Evolutionary conservation across 2,329 filamentous ascomycete species (phyloP).

Genomic region (Hymenoscyphus fraxineus): DNA sequence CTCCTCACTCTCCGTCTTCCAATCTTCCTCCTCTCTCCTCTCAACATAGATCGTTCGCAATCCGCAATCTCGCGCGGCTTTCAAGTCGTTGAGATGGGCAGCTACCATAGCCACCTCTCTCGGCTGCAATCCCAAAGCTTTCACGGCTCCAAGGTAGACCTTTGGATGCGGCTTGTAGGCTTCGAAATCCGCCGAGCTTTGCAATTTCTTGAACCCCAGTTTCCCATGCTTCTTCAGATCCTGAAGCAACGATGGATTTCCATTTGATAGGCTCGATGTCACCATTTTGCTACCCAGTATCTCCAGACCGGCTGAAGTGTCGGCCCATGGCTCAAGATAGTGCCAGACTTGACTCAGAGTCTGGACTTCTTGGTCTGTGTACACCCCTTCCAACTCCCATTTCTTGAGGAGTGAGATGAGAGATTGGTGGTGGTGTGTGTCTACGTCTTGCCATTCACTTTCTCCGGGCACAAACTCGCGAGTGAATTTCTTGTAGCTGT

Average conservation of each 20-base stretch:
- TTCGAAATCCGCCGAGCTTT: conserved; percentile 66
- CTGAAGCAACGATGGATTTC: conserved; percentile 61
- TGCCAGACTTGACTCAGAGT: conserved; percentile 70
- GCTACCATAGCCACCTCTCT: conserved; percentile 72
- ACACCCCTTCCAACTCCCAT: conserved; percentile 56
- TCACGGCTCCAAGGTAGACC: conserved; percentile 66
- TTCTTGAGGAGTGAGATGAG: conserved; percentile 54
- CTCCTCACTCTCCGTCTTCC: conserved; percentile 47
- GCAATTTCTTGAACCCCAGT: conserved; percentile 59
- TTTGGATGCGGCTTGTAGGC: conserved; percentile 70
- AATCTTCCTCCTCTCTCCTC: conserved; percentile 61
- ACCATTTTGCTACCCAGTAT: conserved; percentile 49
- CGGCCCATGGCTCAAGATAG: conserved; percentile 64
- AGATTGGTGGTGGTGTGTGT: conserved; percentile 65
- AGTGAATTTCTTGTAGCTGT: conserved; percentile 61
- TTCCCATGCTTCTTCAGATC: conserved; percentile 58
- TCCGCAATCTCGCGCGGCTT: conserved; percentile 60
- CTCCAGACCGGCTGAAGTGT: conserved; percentile 54
- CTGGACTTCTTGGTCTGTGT: conserved; percentile 58
- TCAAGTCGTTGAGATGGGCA: conserved; percentile 67
- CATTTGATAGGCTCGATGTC: conserved; percentile 71
- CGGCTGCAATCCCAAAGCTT: conserved; percentile 50
- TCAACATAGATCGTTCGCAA: conserved; percentile 73
- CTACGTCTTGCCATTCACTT: conserved; percentile 61
- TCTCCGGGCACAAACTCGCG: conserved; percentile 45